Evolutionary conservation across 2,329 filamentous ascomycete genomes (phyloP).

Genomic region (Corinectria fuckeliana): DNA sequence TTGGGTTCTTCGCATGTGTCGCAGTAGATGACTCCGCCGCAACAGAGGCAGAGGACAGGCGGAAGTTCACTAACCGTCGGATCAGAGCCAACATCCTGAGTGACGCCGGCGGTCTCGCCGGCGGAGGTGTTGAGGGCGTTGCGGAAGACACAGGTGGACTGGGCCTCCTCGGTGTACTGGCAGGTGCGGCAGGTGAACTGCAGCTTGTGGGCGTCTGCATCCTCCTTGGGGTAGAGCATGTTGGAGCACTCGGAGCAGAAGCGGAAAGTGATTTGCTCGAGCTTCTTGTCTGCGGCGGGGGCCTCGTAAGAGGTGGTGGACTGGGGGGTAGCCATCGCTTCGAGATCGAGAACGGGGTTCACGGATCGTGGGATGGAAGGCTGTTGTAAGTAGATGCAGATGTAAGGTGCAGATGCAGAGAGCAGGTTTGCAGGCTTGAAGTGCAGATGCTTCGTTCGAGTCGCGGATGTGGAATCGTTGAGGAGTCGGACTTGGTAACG

Average conservation of each 20-base stretch:
- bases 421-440: not conserved
- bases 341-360: constrained; percentile 8
- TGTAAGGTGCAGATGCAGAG: constrained; percentile 3
- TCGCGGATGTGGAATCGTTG: not conserved
- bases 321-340: constrained; percentile 63
- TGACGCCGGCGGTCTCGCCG: constrained; percentile 95
- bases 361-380: constrained; percentile 10
- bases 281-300: constrained; percentile 55
- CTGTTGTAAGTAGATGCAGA: constrained; percentile 2
- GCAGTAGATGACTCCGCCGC: constrained; percentile 54
- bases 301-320: constrained; percentile 54
- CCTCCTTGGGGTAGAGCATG: constrained; percentile 97
- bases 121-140: constrained; percentile 91
- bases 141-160: constrained; percentile 91
- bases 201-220: constrained; percentile 80
- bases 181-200: constrained; percentile 97
- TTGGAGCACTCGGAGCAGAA: constrained; percentile 99
- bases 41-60: constrained; percentile 53
- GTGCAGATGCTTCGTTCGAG: not conserved
- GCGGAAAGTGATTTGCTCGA: constrained; percentile 90
- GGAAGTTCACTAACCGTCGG: constrained; percentile 86
- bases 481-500: constrained; percentile 16
- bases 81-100: constrained; percentile 95
- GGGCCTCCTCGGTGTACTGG: constrained; percentile 85
- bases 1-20: constrained; percentile 44